phyloP scores from a whole-genome alignment of 495 filamentous ascomycete genomes.

The Opeltia flavorubescens region DNA sequence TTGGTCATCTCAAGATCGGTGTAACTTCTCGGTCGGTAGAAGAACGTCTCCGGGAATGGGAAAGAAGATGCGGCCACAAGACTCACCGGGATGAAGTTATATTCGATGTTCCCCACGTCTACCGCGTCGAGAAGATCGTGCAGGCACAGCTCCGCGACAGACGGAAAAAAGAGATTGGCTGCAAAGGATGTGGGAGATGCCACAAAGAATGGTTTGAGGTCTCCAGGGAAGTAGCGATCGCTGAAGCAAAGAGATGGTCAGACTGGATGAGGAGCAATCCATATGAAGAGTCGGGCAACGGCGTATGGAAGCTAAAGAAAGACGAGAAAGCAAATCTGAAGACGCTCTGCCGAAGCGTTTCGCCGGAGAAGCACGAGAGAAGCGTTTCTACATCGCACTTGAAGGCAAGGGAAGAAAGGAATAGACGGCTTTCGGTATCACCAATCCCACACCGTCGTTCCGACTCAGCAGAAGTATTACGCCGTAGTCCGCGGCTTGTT shows the following conservation, averaged over 20 bases:
- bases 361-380: not conserved
- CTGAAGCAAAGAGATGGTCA: slow-evolving; percentile 12
- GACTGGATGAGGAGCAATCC: slow-evolving; percentile 10
- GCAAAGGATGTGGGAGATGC: slow-evolving; percentile 4
- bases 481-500: not conserved
- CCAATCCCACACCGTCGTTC: not conserved
- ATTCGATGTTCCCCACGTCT: slow-evolving; percentile 10
- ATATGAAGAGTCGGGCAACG: slow-evolving; percentile 8
- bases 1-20: slow-evolving; percentile 14
- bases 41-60: slow-evolving; percentile 9
- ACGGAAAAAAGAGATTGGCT: slow-evolving; percentile 8
- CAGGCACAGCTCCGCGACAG: slow-evolving; percentile 8
- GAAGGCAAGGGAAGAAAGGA: not conserved
- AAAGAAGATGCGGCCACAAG: slow-evolving; percentile 8
- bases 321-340: not conserved
- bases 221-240: slow-evolving; percentile 5
- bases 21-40: not conserved
- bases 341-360: not conserved
- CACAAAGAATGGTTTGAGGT: slow-evolving; percentile 15
- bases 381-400: not conserved
- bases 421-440: not conserved
- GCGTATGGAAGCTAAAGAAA: not conserved
- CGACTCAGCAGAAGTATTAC: not conserved
- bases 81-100: too few relatives aligned
- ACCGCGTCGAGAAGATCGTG: slow-evolving; percentile 12